Conservation (phyloP, 768 basidiomycete genomes). For the Termitomyces sp. region DNA sequence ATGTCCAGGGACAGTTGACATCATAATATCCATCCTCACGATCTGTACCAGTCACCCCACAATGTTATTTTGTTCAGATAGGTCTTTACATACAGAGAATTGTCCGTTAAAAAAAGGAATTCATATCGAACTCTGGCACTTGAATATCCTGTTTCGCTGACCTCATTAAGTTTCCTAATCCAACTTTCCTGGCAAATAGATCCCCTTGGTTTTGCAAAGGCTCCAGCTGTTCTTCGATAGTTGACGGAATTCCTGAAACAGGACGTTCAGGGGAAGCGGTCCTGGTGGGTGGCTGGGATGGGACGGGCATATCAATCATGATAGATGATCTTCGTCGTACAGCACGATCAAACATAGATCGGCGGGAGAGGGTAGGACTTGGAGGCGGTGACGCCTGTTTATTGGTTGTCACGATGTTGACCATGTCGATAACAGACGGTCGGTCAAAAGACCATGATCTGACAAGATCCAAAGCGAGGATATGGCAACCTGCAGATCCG, state of each 20-base stretch:
- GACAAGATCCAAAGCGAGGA: constrained; percentile 85
- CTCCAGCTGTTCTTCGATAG: constrained; percentile 23
- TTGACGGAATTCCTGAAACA: constrained; percentile 11
- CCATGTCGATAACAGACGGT: constrained; percentile 40
- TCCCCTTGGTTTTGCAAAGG: constrained; percentile 47
- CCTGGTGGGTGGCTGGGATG: constrained; percentile 54
- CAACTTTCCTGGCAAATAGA: constrained; percentile 59
- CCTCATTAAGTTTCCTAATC: constrained; percentile 81
- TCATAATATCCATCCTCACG: background rate
- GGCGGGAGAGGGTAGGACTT: constrained; percentile 40
- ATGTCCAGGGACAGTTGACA: background rate
- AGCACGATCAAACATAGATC: constrained; percentile 43
- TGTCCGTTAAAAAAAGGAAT: constrained; percentile 53
- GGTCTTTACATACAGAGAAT: background rate
- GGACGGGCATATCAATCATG: constrained; percentile 85
- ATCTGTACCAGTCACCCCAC: background rate
- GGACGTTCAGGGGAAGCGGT: constrained; percentile 40
- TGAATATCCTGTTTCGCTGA: constrained; percentile 85
- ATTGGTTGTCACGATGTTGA: constrained; percentile 11
- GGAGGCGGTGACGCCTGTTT: constrained; percentile 28
- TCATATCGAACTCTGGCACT: constrained; percentile 87
- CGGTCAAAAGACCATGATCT: constrained; percentile 89
- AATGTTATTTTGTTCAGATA: constrained; percentile 11
- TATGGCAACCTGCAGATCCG: constrained; percentile 71
- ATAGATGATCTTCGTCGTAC: constrained; percentile 67